phyloP scores from a whole-genome alignment of 2,329 filamentous ascomycete species.

The Pseudopithomyces chartarum region DNA sequence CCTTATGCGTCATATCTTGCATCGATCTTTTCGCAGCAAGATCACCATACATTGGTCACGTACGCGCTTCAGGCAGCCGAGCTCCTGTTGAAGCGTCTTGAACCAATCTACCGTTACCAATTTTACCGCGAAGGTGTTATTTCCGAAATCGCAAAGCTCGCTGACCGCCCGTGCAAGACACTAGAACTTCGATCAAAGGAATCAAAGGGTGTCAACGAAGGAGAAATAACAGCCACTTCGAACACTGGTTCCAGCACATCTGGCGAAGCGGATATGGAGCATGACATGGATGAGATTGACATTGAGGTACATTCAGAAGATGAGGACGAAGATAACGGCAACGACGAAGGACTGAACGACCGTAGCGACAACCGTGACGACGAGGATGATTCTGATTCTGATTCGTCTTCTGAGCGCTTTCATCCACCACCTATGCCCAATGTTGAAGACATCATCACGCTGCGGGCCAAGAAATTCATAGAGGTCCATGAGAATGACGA shows the following conservation, averaged over 20 bases:
- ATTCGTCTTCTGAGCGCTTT: conserved; percentile 51
- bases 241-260: conserved; percentile 26
- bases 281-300: conserved; percentile 58
- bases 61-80: conserved; percentile 89
- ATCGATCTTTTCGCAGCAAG: conserved; percentile 92
- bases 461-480: conserved; percentile 81
- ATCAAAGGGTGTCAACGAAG: conserved; percentile 27
- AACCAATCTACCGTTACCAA: conserved; percentile 90
- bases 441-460: conserved; percentile 73
- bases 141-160: conserved; percentile 83
- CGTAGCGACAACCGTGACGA: conserved; percentile 65
- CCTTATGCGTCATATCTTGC: conserved; percentile 96
- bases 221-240: conserved; percentile 30
- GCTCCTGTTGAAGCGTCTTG: conserved; percentile 80
- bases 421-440: conserved; percentile 45
- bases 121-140: conserved; percentile 98
- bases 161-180: conserved; percentile 53
- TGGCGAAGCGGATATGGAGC: conserved; percentile 42
- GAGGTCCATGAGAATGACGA: conserved; percentile 80
- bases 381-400: conserved; percentile 69
- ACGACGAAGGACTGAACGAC: conserved; percentile 60
- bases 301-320: conserved; percentile 59
- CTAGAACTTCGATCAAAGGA: conserved; percentile 36
- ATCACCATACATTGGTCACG: conserved; percentile 85
- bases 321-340: conserved; percentile 58